Conservation (phyloP, 1,284 basidiomycete species). For the Mycosarcoma maydis region DNA sequence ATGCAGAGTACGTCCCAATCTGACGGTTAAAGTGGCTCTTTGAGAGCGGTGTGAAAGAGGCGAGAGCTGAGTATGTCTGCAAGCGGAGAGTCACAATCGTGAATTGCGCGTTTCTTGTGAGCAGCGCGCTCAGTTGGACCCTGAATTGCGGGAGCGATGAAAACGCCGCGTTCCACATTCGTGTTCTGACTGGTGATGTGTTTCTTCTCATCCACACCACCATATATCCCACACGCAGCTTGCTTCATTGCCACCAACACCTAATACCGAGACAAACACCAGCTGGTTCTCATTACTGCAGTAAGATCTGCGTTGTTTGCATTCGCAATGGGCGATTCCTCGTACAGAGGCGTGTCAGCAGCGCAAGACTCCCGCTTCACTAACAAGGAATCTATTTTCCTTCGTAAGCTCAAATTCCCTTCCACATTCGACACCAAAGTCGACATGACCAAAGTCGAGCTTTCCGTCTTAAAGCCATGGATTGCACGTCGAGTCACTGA, state of each 20-base stretch:
- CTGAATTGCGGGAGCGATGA: background rate
- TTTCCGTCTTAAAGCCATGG: slow-evolving; percentile 81
- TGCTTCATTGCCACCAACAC: too few species aligned
- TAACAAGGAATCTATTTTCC: slow-evolving; percentile 89
- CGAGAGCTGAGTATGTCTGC: too few species aligned
- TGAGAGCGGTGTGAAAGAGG: too few species aligned
- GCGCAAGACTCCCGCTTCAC: slow-evolving; percentile 76
- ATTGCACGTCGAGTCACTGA: slow-evolving; percentile 89
- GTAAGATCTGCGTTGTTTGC: too few species aligned
- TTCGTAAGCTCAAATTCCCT: slow-evolving; percentile 86
- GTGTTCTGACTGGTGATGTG: background rate
- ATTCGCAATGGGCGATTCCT: slow-evolving; percentile 34
- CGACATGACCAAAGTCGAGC: slow-evolving; percentile 92
- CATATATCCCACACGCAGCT: too few species aligned
- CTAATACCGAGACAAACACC: too few species aligned
- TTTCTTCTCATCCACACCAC: background rate
- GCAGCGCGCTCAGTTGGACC: background rate
- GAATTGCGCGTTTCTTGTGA: too few species aligned
- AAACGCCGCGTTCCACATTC: background rate
- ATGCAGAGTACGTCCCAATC: too few species aligned
- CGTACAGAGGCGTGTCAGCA: slow-evolving; percentile 51
- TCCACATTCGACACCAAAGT: slow-evolving; percentile 78
- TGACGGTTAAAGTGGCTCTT: too few species aligned
- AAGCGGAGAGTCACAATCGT: too few species aligned
- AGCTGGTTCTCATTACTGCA: too few species aligned